Base-by-base conservation (phyloP, 148 eudicot genomes). In the Suaeda aralocaspica region DNA sequence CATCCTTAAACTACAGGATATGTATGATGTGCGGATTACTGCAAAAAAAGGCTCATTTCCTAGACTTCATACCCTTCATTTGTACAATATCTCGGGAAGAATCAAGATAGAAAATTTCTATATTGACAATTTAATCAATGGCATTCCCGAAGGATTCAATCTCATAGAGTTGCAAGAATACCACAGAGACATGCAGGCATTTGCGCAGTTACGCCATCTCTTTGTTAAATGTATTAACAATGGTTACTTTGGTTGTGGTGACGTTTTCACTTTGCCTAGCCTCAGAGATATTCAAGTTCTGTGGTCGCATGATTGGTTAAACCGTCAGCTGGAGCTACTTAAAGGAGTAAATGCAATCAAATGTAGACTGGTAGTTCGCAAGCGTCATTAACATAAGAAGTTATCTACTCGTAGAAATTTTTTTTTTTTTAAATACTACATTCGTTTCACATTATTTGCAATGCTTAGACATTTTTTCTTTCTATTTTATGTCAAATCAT, bases 1-100 rank as follows among this genome's bases (percentile, higher is more conserved):
- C 10, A 59, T 74, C 33, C 77, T 74, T 28, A 74, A 74, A 50
- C n/a, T 74, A 9, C 0, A 26, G 3, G 75, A 63, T 49, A 2
- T 44, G 1, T 3, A 29, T 7, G 0, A 7, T 50, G 13, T 26
- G 59, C n/a, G 8, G 36, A 36, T 19, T n/a, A 33, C 6, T 41
- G 10, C 9, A 1, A 11, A 3, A 10, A 33, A 50, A 31, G 56
- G 30, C 41, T 49, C 16, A 15, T 72, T 72, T 22, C 75, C 68
- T 9, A 49, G 12, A 49, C 75, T 72, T 26, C 49, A 51, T 52
- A 63, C 68, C 30, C 75, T 72, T 31, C 22, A 61, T 19, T 15
- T 72, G 33, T 68, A 33, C 59, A 72, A 72, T 7, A 0, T 50
- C 6, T 7, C 0, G 4, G 22, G 22, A 3, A 6, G 9, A 0